Conservation (phyloP, 805 yeast genomes). For the Kodamaea restingae region DNA sequence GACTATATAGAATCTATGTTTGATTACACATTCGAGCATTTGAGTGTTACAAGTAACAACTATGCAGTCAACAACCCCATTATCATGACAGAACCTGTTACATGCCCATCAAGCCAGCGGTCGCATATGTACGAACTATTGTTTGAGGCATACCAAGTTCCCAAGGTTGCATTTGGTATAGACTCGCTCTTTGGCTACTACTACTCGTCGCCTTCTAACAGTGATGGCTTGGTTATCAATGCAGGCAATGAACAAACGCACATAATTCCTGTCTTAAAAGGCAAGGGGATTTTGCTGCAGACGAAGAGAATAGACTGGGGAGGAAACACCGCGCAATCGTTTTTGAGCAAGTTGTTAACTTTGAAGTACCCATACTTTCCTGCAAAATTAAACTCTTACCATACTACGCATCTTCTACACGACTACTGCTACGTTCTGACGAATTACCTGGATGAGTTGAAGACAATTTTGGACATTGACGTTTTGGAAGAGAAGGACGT, state of each 20-base stretch:
- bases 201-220: constrained; percentile 50
- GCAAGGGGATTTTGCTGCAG: constrained; percentile 59
- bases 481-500: constrained; percentile 65
- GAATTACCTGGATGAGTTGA: constrained; percentile 63
- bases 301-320: constrained; percentile 90
- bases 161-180: constrained; percentile 74
- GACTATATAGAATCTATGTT: constrained; percentile 77
- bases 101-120: constrained; percentile 67
- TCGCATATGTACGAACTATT: constrained; percentile 72
- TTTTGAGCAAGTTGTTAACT: constrained; percentile 56
- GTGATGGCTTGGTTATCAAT: constrained; percentile 71
- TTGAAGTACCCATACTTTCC: constrained; percentile 94
- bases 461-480: constrained; percentile 53
- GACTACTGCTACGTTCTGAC: constrained; percentile 75
- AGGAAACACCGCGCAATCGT: constrained; percentile 68
- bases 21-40: constrained; percentile 78
- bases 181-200: constrained; percentile 73
- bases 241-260: constrained; percentile 81
- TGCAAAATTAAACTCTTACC: constrained; percentile 56
- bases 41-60: constrained; percentile 52
- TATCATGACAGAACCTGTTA: constrained; percentile 74
- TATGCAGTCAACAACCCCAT: constrained; percentile 72
- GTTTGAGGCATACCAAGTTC: constrained; percentile 78
- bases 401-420: constrained; percentile 63
- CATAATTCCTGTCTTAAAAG: constrained; percentile 75